Conservation (phyloP, 2,329 filamentous ascomycete species). For the Cadophora luteo-olivacea region DNA sequence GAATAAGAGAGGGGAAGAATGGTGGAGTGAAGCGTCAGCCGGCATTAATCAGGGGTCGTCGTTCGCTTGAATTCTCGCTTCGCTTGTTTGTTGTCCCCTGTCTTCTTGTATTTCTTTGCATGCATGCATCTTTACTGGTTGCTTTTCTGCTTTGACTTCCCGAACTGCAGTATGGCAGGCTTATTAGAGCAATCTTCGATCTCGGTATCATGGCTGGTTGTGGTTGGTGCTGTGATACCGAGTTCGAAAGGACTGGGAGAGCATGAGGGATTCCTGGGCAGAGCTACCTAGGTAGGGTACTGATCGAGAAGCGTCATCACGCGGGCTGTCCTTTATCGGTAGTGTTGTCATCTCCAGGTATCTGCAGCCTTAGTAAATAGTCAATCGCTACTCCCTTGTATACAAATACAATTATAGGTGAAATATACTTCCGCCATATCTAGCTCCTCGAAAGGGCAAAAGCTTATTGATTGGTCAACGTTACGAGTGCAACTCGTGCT, state of each 20-base stretch:
- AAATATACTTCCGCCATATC: background rate
- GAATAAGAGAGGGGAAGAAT: too few species aligned
- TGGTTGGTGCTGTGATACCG: constrained; percentile 3
- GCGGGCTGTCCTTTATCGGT: background rate
- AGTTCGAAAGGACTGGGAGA: background rate
- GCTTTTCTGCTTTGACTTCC: background rate
- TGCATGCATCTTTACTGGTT: background rate
- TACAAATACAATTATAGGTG: background rate
- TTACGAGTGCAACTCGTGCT: background rate
- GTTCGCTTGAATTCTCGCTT: constrained; percentile 11
- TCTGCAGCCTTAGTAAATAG: background rate
- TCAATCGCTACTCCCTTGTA: constrained; percentile 12
- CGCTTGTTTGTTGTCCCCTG: constrained; percentile 12
- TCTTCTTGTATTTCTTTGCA: background rate
- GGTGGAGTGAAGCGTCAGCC: background rate
- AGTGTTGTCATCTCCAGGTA: background rate
- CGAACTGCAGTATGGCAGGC: background rate
- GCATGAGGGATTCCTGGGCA: background rate
- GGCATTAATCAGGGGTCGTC: background rate
- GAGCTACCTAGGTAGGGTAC: background rate
- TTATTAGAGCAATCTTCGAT: constrained; percentile 7
- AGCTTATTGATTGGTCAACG: background rate
- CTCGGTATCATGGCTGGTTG: background rate
- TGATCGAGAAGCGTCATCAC: background rate
- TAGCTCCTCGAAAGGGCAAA: background rate